Conservation (phyloP, 2,329 filamentous ascomycete genomes). For the Penicillium nordicum region DNA sequence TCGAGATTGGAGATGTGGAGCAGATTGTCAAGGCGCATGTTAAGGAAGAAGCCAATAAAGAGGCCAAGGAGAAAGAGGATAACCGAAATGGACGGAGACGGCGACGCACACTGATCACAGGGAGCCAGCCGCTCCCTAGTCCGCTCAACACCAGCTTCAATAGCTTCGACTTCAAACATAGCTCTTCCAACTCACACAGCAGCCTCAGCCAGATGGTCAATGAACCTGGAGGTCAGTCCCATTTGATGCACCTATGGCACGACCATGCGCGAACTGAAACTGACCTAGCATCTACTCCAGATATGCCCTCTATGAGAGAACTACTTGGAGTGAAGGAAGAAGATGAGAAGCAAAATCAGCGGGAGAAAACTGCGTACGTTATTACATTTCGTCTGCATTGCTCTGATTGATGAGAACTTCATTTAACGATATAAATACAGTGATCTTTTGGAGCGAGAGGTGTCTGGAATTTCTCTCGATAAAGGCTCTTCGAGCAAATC, state of each 20-base stretch:
- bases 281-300: slow-evolving; percentile 43
- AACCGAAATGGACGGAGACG: slow-evolving; percentile 87
- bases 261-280: slow-evolving; percentile 32
- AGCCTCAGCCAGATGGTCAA: slow-evolving; percentile 83
- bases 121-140: slow-evolving; percentile 91
- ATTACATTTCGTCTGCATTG: background rate
- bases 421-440: slow-evolving; percentile 44
- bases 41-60: slow-evolving; percentile 63
- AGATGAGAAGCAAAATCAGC: slow-evolving; percentile 69
- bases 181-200: slow-evolving; percentile 62
- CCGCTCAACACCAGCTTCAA: slow-evolving; percentile 91
- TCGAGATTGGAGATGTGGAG: slow-evolving; percentile 98
- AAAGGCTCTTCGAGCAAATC: slow-evolving; percentile 53
- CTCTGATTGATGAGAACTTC: background rate
- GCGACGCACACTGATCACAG: slow-evolving; percentile 90
- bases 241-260: slow-evolving; percentile 29
- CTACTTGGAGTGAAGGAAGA: slow-evolving; percentile 52
- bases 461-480: slow-evolving; percentile 90
- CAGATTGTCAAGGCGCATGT: slow-evolving; percentile 97
- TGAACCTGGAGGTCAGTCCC: slow-evolving; percentile 60
- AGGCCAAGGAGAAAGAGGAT: slow-evolving; percentile 85
- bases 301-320: slow-evolving; percentile 56
- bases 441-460: slow-evolving; percentile 85
- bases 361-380: slow-evolving; percentile 92
- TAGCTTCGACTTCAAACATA: slow-evolving; percentile 63